These are phyloP conservation scores for Leucocoprinus sp. DNA, from an alignment of 768 basidiomycete genomes.

Conservation along the genomic window DNA sequence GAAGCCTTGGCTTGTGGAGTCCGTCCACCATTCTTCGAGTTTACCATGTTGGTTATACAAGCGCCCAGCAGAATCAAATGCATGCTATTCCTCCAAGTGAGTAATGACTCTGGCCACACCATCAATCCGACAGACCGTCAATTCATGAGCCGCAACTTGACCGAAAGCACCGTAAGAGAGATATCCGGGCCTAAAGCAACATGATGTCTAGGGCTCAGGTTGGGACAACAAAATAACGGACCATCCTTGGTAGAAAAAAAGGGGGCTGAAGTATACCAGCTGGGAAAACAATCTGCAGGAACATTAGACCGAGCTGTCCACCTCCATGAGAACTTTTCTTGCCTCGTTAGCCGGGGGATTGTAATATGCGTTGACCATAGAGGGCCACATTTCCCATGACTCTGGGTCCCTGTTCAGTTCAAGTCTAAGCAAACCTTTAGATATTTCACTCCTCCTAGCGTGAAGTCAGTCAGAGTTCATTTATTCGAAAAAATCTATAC, in stretches of 20 bases:
- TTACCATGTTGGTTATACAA: slow-evolving; percentile 88
- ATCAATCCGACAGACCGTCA: too few species aligned
- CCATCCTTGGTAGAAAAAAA: slow-evolving; percentile 81
- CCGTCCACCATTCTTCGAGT: slow-evolving; percentile 90
- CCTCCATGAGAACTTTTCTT: slow-evolving; percentile 10
- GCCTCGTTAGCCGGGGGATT: slow-evolving; percentile 86
- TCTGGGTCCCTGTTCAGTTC: slow-evolving; percentile 61
- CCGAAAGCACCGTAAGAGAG: slow-evolving; percentile 91
- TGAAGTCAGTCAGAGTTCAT: neutral
- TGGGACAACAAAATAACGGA: too few species aligned
- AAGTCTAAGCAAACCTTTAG: slow-evolving; percentile 67
- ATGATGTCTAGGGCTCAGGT: too few species aligned
- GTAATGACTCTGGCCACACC: slow-evolving; percentile 16
- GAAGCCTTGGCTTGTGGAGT: slow-evolving; percentile 78
- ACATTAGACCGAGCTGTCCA: neutral
- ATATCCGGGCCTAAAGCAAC: slow-evolving; percentile 65
- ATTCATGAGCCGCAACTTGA: slow-evolving; percentile 85
- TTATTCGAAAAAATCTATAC: slow-evolving; percentile 24
- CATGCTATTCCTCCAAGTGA: slow-evolving; percentile 43
- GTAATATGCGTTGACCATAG: slow-evolving; percentile 84
- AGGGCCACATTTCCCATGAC: slow-evolving; percentile 84
- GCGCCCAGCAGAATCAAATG: slow-evolving; percentile 84
- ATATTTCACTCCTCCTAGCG: slow-evolving; percentile 46
- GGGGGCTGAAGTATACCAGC: slow-evolving; percentile 92
- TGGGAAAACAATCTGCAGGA: slow-evolving; percentile 81